These are phyloP conservation scores for Hypoxylon sp. DNA, from an alignment of 2,329 filamentous ascomycete genomes.

Conservation along the genomic window DNA sequence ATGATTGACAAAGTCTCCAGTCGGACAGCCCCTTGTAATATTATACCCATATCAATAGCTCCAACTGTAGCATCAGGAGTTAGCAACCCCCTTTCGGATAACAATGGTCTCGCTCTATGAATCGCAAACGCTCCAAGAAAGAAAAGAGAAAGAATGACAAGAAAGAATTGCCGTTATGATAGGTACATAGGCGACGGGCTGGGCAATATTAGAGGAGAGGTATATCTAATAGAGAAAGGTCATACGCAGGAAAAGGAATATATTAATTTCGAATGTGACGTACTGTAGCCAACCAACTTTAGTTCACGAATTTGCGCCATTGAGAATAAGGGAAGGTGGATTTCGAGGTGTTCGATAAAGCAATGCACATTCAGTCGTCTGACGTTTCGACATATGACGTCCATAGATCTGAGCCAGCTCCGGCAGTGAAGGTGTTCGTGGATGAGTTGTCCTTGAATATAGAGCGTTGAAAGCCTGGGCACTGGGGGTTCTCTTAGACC, in stretches of 20 bases:
- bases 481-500: neutral
- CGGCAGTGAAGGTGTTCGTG: neutral
- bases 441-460: constrained; percentile 9
- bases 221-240: neutral
- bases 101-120: neutral
- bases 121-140: neutral
- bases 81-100: neutral
- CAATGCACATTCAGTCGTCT: too few relatives aligned
- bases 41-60: constrained; percentile 8
- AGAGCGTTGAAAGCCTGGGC: constrained; percentile 7
- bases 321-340: neutral
- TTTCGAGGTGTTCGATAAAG: too few relatives aligned
- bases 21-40: constrained; percentile 7
- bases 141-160: too few relatives aligned
- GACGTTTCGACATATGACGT: too few relatives aligned
- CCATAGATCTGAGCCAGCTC: too few relatives aligned
- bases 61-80: constrained; percentile 8
- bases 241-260: neutral
- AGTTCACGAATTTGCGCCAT: constrained; percentile 14
- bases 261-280: constrained; percentile 1
- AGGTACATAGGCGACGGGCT: neutral
- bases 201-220: neutral
- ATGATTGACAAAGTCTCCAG: constrained; percentile 26
- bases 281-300: constrained; percentile 20
- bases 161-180: too few relatives aligned